Percentiles rank a stretch among this genome's conserved stretches.
phyloP scores from a whole-genome alignment of 2,329 filamentous ascomycete species.

The Trichoderma sp. region DNA sequence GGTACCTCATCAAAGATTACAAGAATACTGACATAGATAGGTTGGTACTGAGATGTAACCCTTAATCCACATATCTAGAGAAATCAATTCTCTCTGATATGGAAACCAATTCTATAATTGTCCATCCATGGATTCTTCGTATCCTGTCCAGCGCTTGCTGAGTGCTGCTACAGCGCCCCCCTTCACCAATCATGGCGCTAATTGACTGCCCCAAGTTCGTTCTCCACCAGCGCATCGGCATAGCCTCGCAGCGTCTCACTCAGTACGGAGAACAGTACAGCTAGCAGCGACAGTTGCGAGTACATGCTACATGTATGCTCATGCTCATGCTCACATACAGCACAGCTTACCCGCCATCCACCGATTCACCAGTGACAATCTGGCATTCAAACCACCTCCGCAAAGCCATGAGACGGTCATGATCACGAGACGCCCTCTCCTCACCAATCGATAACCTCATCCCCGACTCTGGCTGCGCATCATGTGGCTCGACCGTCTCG shows the following conservation, averaged over 20 bases:
- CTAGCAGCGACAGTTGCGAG: neutral
- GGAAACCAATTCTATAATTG: neutral
- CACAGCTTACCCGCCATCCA: neutral
- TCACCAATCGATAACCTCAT: neutral
- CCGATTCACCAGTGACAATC: neutral
- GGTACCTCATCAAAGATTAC: neutral
- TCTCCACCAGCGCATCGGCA: neutral
- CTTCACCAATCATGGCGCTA: neutral
- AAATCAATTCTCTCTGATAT: neutral
- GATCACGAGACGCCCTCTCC: neutral
- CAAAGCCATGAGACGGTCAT: slow-evolving; percentile 9
- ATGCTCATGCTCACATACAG: neutral
- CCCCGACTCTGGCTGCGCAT: slow-evolving; percentile 24
- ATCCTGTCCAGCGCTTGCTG: neutral
- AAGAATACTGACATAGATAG: neutral
- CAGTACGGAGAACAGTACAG: neutral
- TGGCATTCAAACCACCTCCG: neutral
- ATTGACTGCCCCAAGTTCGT: neutral
- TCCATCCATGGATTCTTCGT: neutral
- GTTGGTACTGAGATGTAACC: neutral
- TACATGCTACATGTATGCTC: neutral
- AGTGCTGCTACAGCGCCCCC: neutral
- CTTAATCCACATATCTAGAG: neutral
- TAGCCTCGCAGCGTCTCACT: neutral
- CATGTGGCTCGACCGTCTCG: slow-evolving; percentile 92